phyloP scores from a whole-genome alignment of 2,329 filamentous ascomycete species.

The Emericellopsis atlantica region DNA sequence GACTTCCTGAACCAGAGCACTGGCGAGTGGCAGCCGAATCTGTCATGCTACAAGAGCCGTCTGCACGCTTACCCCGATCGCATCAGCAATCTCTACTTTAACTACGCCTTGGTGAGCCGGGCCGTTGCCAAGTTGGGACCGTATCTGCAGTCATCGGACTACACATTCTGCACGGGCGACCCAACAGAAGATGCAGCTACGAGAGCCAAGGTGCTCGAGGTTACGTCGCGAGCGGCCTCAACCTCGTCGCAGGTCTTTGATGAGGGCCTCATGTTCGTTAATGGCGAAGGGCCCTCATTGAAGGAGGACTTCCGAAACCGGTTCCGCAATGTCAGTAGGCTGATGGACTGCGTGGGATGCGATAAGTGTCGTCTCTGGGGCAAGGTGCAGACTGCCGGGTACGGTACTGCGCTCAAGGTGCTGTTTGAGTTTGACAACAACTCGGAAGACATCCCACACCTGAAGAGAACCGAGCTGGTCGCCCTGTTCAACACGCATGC shows the following conservation, averaged over 20 bases:
- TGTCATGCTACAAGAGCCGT: conserved; percentile 78
- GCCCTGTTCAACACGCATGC: conserved; percentile 91
- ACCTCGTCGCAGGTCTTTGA: conserved; percentile 72
- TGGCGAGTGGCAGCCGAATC: conserved; percentile 82
- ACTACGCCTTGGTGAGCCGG: conserved; percentile 89
- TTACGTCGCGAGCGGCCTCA: conserved; percentile 58
- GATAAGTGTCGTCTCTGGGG: conserved; percentile 98
- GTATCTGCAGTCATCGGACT: conserved; percentile 53
- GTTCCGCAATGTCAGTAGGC: conserved; percentile 88
- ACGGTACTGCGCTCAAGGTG: conserved; percentile 88
- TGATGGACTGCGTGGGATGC: conserved; percentile 98
- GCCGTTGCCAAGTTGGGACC: conserved; percentile 84
- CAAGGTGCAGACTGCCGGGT: conserved; percentile 89
- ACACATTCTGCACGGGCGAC: conserved; percentile 90
- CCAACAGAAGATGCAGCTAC: conserved; percentile 65
- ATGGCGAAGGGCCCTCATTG: conserved; percentile 58
- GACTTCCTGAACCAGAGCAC: conserved; percentile 93
- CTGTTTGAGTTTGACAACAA: conserved; percentile 82
- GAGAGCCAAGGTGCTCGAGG: conserved; percentile 65
- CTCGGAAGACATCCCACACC: conserved; percentile 49
- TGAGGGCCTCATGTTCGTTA: conserved; percentile 89
- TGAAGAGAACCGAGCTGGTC: conserved; percentile 85
- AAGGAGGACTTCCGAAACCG: conserved; percentile 97
- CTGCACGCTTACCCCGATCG: conserved; percentile 78
- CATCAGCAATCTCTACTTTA: conserved; percentile 97